Conservation (phyloP, 2,329 filamentous ascomycete species). For the Claviceps sorghi region DNA sequence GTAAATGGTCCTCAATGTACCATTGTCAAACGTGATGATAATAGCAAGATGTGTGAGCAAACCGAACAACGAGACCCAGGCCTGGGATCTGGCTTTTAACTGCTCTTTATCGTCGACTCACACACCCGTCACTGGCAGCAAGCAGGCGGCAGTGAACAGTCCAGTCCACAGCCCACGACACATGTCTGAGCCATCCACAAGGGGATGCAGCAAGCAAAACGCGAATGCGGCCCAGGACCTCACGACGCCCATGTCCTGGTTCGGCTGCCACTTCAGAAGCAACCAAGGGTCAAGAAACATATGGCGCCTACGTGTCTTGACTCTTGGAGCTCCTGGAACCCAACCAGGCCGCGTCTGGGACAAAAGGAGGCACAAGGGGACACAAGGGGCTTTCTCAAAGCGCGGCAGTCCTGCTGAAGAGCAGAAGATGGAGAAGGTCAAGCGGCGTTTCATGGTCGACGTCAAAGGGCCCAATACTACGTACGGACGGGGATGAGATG, state of each 20-base stretch:
- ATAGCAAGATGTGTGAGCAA: not conserved
- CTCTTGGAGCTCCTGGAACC: not conserved
- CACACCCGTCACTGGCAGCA: not conserved
- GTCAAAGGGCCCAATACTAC: not conserved
- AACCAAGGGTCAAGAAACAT: not conserved
- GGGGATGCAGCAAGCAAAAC: constrained; percentile 1
- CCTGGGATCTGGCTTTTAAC: not conserved
- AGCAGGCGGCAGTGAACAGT: constrained; percentile 1
- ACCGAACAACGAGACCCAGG: not conserved
- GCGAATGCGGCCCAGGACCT: not conserved
- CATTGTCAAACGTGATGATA: constrained; percentile 2
- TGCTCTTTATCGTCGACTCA: not conserved
- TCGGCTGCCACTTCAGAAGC: not conserved
- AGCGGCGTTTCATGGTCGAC: constrained; percentile 3
- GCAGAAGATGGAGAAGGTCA: not conserved
- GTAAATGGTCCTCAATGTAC: not conserved
- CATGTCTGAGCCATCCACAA: not conserved
- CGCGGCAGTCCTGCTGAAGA: not conserved
- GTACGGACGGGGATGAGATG: not conserved
- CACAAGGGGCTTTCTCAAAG: not conserved
- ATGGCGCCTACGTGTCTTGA: not conserved
- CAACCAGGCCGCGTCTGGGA: not conserved
- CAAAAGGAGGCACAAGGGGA: not conserved
- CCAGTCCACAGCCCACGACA: not conserved
- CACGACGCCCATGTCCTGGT: not conserved